Percentiles rank a stretch among this genome's conserved stretches.
These are phyloP conservation scores for Termitomyces bulborhizus DNA, from an alignment of 768 basidiomycete species.

Conservation along the genomic window DNA sequence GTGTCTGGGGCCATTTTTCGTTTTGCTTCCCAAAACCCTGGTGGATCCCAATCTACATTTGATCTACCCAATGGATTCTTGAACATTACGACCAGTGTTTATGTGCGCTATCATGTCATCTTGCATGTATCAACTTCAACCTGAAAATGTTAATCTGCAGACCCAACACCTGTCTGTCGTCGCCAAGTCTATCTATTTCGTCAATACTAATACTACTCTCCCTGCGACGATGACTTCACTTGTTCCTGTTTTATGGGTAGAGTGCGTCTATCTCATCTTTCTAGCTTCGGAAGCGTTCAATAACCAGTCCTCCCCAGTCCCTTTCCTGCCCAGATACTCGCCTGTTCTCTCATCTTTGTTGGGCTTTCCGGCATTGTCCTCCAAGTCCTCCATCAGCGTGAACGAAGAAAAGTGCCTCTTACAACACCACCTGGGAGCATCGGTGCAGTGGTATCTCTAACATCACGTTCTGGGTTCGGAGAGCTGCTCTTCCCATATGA, in stretches of 20 bases:
- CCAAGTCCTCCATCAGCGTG: constrained; percentile 40
- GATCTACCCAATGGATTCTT: constrained; percentile 44
- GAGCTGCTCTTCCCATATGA: constrained; percentile 58
- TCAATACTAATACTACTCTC: constrained; percentile 30
- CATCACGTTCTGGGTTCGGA: constrained; percentile 57
- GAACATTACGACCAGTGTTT: constrained; percentile 42
- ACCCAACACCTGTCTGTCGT: constrained; percentile 52
- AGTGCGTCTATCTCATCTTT: constrained; percentile 34
- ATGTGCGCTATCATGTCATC: constrained; percentile 32
- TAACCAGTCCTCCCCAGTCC: constrained; percentile 29
- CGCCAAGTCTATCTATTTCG: constrained; percentile 57
- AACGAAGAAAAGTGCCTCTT: constrained; percentile 44
- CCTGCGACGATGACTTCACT: constrained; percentile 33
- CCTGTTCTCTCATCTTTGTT: constrained; percentile 39
- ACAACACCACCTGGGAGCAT: constrained; percentile 55
- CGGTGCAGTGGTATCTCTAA: constrained; percentile 48
- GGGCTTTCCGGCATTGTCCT: constrained; percentile 42
- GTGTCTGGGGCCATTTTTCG: constrained; percentile 57
- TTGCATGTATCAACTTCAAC: neutral
- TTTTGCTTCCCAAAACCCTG: constrained; percentile 34
- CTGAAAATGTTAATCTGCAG: constrained; percentile 16
- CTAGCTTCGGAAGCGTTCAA: neutral
- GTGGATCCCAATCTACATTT: constrained; percentile 41
- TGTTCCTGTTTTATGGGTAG: constrained; percentile 46
- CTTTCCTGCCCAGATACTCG: constrained; percentile 45